Evolutionary conservation across 139 green algal species (phyloP), one percentile per base, ranked within the genome.

Genomic region (Microglena sp.): DNA sequence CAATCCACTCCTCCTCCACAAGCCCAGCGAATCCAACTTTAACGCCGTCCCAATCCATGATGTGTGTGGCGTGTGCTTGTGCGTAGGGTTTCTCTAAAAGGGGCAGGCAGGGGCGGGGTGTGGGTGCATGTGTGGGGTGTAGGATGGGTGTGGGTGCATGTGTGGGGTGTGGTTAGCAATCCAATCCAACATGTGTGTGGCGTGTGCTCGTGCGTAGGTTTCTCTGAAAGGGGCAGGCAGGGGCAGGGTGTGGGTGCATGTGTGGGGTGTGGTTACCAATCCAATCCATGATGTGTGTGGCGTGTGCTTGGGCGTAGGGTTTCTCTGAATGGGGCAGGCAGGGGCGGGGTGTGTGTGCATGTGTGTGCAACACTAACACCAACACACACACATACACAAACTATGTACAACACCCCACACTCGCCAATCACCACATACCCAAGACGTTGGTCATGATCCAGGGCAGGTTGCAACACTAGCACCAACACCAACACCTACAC

Each of bases 1-100:
- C 64, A 36, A 89, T 71, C 85, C 86, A 92, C 61, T 90, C 84
- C 26, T 66, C 18, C 69, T 93, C 86, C n/a, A 89, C 82, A 7
- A 93, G 72, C 0, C 86, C 87, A 26, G 91, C 56, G 1, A 93
- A 24, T 1, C 87, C 87, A 11, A 92, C 64, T 54, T 74, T 75
- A 18, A 64, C 63, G 35, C 59, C 60, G 44, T 76, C 45, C 60
- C 67, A 69, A 24, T 75, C 53, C 55, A 77, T 2, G 8, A 83
- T 32, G 59, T 57, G 62, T 3, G 40, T 75, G 0, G 61, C 46
- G 31, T 46, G 57, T 21, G 68, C 45, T 1, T 46, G 22, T 11
- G 35, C 61, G 43, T 70, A 75, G 5, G 68, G 61, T 15, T 60
- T 21, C 6, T 66, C 68, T 75, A 55, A 28, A 32, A 45, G 3